Evolutionary conservation across 176 grass and related monocot species (phyloP), one percentile per base, ranked within the genome.

Genomic region (Bothriochloa decipiens): DNA sequence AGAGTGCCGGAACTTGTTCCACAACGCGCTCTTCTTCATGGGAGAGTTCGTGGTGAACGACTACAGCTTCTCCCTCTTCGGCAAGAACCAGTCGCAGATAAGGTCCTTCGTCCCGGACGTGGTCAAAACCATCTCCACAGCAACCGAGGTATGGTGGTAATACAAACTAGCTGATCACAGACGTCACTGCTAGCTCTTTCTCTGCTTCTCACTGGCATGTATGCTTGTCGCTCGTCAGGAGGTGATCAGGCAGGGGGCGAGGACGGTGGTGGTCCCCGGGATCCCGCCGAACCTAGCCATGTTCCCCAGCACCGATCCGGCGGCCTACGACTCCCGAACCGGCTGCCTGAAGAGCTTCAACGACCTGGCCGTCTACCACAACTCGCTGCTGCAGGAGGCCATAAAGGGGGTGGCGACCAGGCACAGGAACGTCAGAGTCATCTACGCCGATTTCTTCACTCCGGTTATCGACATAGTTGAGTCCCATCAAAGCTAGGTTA

Each of bases 301-400:
- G 53, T 83, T 80, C 39, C 62, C 74, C 1, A 91, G 79, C 4
- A 8, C 37, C 18, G 76, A 81, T 8, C 26, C 52, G 18, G 65
- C 63, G 3, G 78, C 65, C 75, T 93, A 93, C 49, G 93, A 88
- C 25, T 2, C 76, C 0, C 18, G 35, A 15, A 92, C 76, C 6
- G 93, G 93, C 11, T 92, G 93, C 72, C 65, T 95, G 1, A 95
- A 76, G 39, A 8, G 72, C 8, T 22, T 83, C 32, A 95, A 95
- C 76, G 70, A 74, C 33, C 72, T 95, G 1, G 58, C 90, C 2
- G 29, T 72, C 69, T 75, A 86, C 26, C 93, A 92, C 88, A 95
- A 95, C 60, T 67, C 65, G 39, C 39, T 81, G 39, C 83, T 94
- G 33, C 49, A 65, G 12, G 39, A 81, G 22, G 70, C 80, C n/a